These are phyloP conservation scores for Ceratobasidium sp. DNA, from an alignment of 1,284 basidiomycete genomes.

Conservation along the genomic window DNA sequence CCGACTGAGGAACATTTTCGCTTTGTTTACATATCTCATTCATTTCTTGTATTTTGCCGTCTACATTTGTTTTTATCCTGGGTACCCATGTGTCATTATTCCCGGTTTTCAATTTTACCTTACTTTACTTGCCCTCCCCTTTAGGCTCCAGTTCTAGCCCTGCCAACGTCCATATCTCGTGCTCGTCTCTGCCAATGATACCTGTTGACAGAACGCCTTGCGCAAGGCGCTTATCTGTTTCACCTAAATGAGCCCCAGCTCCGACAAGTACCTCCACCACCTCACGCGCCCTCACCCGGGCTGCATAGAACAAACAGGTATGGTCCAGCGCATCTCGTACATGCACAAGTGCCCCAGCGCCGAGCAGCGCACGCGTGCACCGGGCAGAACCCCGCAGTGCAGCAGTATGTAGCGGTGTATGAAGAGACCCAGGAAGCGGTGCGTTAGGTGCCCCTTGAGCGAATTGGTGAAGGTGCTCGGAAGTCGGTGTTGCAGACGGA, in stretches of 20 bases:
- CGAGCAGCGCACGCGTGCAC: slow-evolving; percentile 70
- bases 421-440: slow-evolving; percentile 62
- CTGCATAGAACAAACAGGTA: slow-evolving; percentile 82
- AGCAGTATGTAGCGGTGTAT: slow-evolving; percentile 80
- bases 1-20: slow-evolving; percentile 33
- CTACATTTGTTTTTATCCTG: slow-evolving; percentile 21
- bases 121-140: background rate
- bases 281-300: slow-evolving; percentile 48
- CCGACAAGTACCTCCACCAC: slow-evolving; percentile 74
- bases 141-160: slow-evolving; percentile 37
- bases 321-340: slow-evolving; percentile 80
- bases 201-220: slow-evolving; percentile 47
- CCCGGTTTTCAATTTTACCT: slow-evolving; percentile 21
- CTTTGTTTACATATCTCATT: background rate
- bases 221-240: slow-evolving; percentile 65
- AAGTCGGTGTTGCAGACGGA: slow-evolving; percentile 9
- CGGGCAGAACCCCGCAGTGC: slow-evolving; percentile 71
- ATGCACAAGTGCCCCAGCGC: slow-evolving; percentile 88
- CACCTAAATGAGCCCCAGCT: slow-evolving; percentile 78
- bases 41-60: slow-evolving; percentile 17
- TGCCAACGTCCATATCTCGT: slow-evolving; percentile 43
- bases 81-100: slow-evolving; percentile 15
- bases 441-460: slow-evolving; percentile 38
- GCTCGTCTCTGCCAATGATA: slow-evolving; percentile 35
- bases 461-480: slow-evolving; percentile 31